These are phyloP conservation scores for Fusarium sp. DNA, from an alignment of 2,329 filamentous ascomycete species.

Conservation along the genomic window DNA sequence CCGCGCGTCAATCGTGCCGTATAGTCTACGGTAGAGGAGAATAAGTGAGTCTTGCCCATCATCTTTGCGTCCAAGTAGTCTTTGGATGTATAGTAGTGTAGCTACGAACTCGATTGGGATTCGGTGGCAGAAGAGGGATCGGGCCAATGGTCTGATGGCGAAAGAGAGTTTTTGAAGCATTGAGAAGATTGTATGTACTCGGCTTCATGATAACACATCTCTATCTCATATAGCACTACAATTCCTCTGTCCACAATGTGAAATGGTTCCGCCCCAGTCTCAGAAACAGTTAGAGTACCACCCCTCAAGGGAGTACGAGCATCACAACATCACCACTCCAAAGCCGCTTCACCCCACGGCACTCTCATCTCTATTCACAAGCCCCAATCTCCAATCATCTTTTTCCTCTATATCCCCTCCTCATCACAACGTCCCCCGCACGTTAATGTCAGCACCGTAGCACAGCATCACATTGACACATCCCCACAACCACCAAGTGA, in stretches of 20 bases:
- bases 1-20: neutral
- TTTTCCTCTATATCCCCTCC: neutral
- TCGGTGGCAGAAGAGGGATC: neutral
- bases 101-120: accelerated
- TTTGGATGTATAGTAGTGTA: neutral
- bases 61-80: neutral
- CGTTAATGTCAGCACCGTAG: conserved; percentile 1
- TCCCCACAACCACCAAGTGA: conserved; percentile 14
- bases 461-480: conserved; percentile 21
- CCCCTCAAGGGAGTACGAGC: neutral
- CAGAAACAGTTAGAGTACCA: neutral
- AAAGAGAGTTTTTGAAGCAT: neutral
- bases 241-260: neutral
- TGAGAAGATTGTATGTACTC: no score
- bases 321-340: neutral
- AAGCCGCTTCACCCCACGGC: neutral
- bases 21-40: accelerated
- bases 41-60: accelerated
- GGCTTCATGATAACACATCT: neutral
- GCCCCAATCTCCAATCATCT: neutral
- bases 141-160: neutral
- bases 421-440: neutral
- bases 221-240: no score
- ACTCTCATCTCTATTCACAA: neutral
- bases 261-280: neutral